phyloP scores from a whole-genome alignment of 1,284 basidiomycete species.

The Trametes pubescens region DNA sequence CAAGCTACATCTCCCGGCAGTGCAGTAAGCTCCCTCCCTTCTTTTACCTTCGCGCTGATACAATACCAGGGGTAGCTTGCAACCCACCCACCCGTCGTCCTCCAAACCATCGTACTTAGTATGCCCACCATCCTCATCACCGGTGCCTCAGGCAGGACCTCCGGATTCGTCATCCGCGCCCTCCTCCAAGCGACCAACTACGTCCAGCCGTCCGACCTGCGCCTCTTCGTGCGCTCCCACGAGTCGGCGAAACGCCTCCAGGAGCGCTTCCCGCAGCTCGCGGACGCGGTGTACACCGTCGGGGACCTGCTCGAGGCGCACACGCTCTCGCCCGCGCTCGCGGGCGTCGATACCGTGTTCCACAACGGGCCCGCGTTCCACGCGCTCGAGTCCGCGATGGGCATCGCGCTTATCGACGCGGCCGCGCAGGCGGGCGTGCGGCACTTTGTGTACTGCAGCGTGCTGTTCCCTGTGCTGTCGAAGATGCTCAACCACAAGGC shows the following conservation, averaged over 20 bases:
- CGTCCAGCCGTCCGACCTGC: slow-evolving; percentile 31
- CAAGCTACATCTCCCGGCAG: too few relatives aligned
- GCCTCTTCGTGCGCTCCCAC: slow-evolving; percentile 40
- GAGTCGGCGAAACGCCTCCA: slow-evolving; percentile 32
- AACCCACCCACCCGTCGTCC: too few relatives aligned
- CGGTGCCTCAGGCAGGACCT: slow-evolving; percentile 44
- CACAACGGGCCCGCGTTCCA: slow-evolving; percentile 44
- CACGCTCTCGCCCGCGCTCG: slow-evolving; percentile 39
- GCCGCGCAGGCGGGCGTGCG: slow-evolving; percentile 45
- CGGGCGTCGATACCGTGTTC: slow-evolving; percentile 41
- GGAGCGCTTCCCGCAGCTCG: slow-evolving; percentile 28
- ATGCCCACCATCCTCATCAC: slow-evolving; percentile 40
- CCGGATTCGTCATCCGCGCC: slow-evolving; percentile 38
- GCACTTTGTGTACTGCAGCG: slow-evolving; percentile 50
- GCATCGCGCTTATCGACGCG: slow-evolving; percentile 48
- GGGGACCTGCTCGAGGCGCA: slow-evolving; percentile 43
- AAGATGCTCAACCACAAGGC: slow-evolving; percentile 45
- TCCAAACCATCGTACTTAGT: slow-evolving; percentile 20
- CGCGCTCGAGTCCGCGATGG: slow-evolving; percentile 44
- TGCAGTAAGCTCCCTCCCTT: not conserved
- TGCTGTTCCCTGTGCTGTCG: slow-evolving; percentile 43
- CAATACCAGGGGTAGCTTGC: too few relatives aligned
- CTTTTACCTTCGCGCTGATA: too few relatives aligned
- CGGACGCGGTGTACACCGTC: slow-evolving; percentile 36
- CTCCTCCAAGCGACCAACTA: slow-evolving; percentile 34